Conservation (phyloP, 768 basidiomycete genomes). For the Lentinula edodes region DNA sequence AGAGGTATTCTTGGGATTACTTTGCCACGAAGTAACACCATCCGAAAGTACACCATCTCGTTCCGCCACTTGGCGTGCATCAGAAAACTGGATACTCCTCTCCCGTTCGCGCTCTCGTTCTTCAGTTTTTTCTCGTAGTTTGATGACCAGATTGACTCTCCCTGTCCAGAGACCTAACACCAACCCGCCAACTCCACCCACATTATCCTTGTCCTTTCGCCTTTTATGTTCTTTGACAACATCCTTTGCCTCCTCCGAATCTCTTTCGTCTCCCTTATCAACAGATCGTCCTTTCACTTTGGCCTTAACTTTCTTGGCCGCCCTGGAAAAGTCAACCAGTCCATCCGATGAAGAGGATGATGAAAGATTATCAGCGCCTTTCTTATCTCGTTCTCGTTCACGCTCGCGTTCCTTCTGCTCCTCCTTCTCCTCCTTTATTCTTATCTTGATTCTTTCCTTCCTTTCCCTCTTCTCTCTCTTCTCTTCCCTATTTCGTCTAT, state of each 20-base stretch:
- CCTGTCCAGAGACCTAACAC: constrained; percentile 10
- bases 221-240: constrained; percentile 21
- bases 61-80: constrained; percentile 2
- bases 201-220: constrained; percentile 20
- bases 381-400: not conserved
- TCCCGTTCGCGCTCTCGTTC: constrained; percentile 5
- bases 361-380: not conserved
- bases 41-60: constrained; percentile 11
- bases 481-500: constrained; percentile 9
- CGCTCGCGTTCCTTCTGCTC: constrained; percentile 15
- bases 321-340: not conserved
- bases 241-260: not conserved
- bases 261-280: not conserved
- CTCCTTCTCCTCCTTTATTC: constrained; percentile 14
- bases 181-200: constrained; percentile 4
- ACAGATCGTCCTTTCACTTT: not conserved
- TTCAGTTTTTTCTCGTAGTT: constrained; percentile 2
- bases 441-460: constrained; percentile 14
- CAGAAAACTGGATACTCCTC: not conserved
- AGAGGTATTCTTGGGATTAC: not conserved
- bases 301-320: constrained; percentile 4
- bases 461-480: constrained; percentile 13
- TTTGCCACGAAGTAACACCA: constrained; percentile 1
- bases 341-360: not conserved
- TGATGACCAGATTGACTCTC: constrained; percentile 3